phyloP scores from a whole-genome alignment of 2,329 filamentous ascomycete genomes.

The Colletotrichum tropicale region DNA sequence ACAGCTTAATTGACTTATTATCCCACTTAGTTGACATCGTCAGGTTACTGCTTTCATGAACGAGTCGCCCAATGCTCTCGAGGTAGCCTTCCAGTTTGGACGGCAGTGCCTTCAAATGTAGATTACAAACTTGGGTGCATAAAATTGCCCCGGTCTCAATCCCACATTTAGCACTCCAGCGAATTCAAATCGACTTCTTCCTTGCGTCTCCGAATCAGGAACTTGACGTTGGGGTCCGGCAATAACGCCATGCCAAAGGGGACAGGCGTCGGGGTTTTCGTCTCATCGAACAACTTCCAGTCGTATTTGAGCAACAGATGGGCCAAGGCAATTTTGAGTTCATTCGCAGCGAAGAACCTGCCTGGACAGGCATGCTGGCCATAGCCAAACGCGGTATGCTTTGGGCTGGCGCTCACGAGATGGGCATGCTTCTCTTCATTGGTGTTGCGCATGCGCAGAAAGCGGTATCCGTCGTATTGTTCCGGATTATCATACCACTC shows the following conservation, averaged over 20 bases:
- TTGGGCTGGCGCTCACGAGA: slow-evolving; percentile 26
- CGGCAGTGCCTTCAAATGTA: too few species aligned
- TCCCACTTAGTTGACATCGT: rapidly evolving
- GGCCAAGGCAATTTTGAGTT: background rate
- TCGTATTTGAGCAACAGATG: slow-evolving; percentile 35
- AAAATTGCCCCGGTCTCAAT: too few species aligned
- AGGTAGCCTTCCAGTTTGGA: too few species aligned
- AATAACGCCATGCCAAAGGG: background rate
- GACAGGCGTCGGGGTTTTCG: background rate
- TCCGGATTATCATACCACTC: slow-evolving; percentile 20
- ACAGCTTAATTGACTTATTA: background rate
- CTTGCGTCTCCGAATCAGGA: background rate
- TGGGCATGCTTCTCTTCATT: slow-evolving; percentile 30
- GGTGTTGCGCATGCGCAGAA: slow-evolving; percentile 18
- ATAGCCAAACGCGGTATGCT: background rate
- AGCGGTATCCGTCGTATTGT: slow-evolving; percentile 24
- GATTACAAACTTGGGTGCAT: too few species aligned
- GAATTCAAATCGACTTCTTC: background rate
- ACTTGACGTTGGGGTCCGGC: background rate
- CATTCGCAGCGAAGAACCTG: background rate
- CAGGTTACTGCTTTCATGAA: too few species aligned
- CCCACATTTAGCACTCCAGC: background rate
- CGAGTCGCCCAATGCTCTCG: too few species aligned
- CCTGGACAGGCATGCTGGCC: background rate
- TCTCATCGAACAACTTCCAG: slow-evolving; percentile 3